Evolutionary conservation across 305 asterid species (phyloP), one percentile per base, ranked within the genome.

Genomic region (Rubia peregrina): DNA sequence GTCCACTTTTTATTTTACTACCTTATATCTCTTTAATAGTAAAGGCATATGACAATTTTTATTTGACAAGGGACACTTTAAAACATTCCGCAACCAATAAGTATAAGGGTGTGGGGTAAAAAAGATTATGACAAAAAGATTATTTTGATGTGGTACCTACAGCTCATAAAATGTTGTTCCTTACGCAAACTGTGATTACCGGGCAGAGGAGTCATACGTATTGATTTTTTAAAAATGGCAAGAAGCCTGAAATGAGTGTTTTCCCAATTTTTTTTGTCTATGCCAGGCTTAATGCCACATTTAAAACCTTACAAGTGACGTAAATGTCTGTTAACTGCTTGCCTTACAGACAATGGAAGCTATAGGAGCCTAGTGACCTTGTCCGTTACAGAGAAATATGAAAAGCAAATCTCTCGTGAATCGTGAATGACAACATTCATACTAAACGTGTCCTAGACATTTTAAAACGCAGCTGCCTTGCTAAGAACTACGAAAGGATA

Each of bases 401-500:
- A 24, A 14, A 16, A 71, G 10, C 9, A 10, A 53, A 38, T 14
- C 55, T 38, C 65, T 53, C 16, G 5, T 42, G 9, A 71, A 7
- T 36, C 19, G 16, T 57, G 13, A 49, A 12, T 30, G 65, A 13
- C 61, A 65, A 40, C 26, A 73, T 8, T 33, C 12, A 30, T n/a
- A 41, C 9, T 69, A 33, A 60, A 19, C 36, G n/a, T 12, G 33
- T 13, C 49, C 33, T 63, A 13, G 26, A 22, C 38, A 53, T 5
- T 13, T 36, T 46, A 22, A 17, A 65, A 36, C 21, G 22, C 49
- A 22, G 12, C 26, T 7, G 66, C 68, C 41, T 64, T n/a, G 9
- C 21, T 36, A 66, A 56, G 59, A 21, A 38, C 11, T 56, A 49
- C 13, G 61, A 56, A 46, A 64, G 48, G 61, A 69, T 51, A 69